Percentiles rank a stretch among this genome's conserved stretches.
Evolutionary conservation across 176 grass and related monocot genomes (phyloP).

Genomic region (Phragmites australis): DNA sequence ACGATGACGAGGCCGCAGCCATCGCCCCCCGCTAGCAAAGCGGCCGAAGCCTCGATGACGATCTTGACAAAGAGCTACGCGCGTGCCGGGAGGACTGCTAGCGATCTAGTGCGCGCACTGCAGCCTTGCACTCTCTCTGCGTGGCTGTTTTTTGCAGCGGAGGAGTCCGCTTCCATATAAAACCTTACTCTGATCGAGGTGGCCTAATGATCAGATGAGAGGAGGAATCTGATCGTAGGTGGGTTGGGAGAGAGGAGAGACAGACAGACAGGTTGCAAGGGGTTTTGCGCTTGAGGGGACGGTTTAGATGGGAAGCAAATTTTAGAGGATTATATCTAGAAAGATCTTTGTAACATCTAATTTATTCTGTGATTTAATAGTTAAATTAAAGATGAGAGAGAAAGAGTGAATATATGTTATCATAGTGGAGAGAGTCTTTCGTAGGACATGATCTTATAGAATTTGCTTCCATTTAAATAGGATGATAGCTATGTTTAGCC

Average conservation of each 20-base stretch:
- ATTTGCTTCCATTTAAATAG: no score
- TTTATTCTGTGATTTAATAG: no score
- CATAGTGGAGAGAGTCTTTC: no score
- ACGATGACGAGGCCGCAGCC: slow-evolving; percentile 30
- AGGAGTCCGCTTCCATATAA: slow-evolving; percentile 2
- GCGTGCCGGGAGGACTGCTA: background rate
- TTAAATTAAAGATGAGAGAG: no score
- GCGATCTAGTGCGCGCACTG: background rate
- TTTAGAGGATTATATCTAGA: no score
- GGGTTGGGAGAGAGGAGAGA: background rate
- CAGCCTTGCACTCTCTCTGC: background rate
- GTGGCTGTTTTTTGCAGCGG: background rate
- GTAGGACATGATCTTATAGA: no score
- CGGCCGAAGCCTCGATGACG: background rate
- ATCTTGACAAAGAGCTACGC: background rate
- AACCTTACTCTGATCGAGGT: slow-evolving; percentile 28
- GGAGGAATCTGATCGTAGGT: slow-evolving; percentile 35
- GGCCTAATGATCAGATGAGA: slow-evolving; percentile 43
- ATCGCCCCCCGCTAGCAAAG: background rate
- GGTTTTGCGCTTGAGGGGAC: slow-evolving; percentile 51
- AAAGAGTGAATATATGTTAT: no score
- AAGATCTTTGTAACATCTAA: no score
- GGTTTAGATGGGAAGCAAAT: no score
- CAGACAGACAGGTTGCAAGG: slow-evolving; percentile 28
- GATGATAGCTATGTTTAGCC: slow-evolving; percentile 39